Evolutionary conservation across 140 eudicot species (phyloP), one percentile per base, ranked within the genome.

Genomic region (Oenanthe javanica): DNA sequence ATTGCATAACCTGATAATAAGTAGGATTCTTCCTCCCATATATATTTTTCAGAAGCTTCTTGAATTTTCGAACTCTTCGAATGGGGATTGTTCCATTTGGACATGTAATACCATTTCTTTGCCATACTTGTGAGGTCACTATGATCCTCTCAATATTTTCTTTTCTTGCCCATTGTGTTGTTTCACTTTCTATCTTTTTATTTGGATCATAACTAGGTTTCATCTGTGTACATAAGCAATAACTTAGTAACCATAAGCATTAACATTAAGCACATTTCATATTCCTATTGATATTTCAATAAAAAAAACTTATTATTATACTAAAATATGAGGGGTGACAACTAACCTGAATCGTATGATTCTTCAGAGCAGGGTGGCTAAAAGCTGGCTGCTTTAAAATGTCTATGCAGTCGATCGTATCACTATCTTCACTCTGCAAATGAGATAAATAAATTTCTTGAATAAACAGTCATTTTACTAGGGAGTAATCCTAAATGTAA

Each of bases 51-150:
- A 14, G 31, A 57, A 19, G 12, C 6, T 67, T 45, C 76, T 16
- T 84, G 75, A n/a, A 36, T 23, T 45, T 79, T 49, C 6, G 45
- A 38, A 25, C 84, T 72, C 94, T 81, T 43, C 93, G 81, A 27
- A 91, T 83, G 23, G 98, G 96, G 40, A 93, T 81, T 52, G 94
- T 89, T 57, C 96, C 96, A 36, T 82, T 81, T 3, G 96, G 98
- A 77, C 98, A 91, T 21, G 45, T 49, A 11, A 88, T 89, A 77
- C 96, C 96, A 25, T 78, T 88, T 84, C 51, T 89, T 11, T 86
- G 90, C 96, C 98, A 91, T 59, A 81, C 2, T 73, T 93, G 98
- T 82, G 89, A 85, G 74, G 89, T 83, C 71, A 67, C 76, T 2
- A 80, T 84, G 36, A 36, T 67, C 43, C 74, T 82, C 9, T 80